These are phyloP conservation scores for Coemansia sp. DNA, from an alignment of 192 early-diverging fungal genomes.

Conservation along the genomic window DNA sequence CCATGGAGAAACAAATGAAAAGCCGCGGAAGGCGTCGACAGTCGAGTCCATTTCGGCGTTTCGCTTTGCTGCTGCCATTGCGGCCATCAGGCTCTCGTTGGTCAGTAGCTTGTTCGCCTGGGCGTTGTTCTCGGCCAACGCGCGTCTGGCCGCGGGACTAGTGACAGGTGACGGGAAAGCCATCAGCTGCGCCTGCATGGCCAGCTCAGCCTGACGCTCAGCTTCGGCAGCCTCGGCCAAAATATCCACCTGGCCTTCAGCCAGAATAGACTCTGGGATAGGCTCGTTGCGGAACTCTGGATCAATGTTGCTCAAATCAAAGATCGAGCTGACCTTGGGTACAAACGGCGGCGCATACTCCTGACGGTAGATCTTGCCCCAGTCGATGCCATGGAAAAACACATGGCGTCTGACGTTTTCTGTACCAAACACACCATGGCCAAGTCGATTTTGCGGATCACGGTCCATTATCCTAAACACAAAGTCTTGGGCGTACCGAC, in stretches of 20 bases:
- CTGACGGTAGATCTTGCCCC: conserved; percentile 56
- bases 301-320: conserved; percentile 55
- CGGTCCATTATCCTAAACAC: conserved; percentile 60
- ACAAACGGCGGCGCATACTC: conserved; percentile 65
- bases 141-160: conserved; percentile 11
- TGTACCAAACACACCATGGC: conserved; percentile 59
- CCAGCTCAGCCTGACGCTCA: conserved; percentile 45
- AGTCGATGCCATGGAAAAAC: conserved; percentile 66
- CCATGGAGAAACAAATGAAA: conserved; percentile 54
- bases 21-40: conserved; percentile 48
- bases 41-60: conserved; percentile 13
- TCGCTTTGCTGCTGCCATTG: conserved; percentile 13
- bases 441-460: conserved; percentile 62
- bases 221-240: conserved; percentile 44
- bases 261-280: conserved; percentile 34
- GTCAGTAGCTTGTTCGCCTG: not conserved
- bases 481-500: conserved; percentile 44
- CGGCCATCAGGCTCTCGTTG: conserved; percentile 4
- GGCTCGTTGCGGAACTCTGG: conserved; percentile 52
- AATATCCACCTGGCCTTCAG: conserved; percentile 46
- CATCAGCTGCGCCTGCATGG: conserved; percentile 35
- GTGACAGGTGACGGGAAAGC: conserved; percentile 44
- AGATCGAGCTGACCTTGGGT: conserved; percentile 60
- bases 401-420: conserved; percentile 64
- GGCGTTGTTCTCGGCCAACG: no score